Conservation (phyloP, 495 filamentous ascomycete species). For the Podospora pseudocomata region DNA sequence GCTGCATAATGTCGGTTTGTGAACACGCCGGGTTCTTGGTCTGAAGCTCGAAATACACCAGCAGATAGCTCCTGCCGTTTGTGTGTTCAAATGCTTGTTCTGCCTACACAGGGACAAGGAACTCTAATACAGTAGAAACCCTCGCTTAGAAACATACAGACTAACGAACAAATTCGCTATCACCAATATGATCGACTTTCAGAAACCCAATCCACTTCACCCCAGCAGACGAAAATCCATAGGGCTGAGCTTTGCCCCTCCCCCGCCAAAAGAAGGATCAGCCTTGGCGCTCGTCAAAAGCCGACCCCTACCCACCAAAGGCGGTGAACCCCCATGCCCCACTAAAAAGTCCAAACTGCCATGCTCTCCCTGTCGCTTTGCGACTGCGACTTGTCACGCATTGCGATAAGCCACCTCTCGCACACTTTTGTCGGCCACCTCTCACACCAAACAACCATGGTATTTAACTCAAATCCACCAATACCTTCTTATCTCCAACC, state of each 20-base stretch:
- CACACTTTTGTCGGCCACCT: not conserved
- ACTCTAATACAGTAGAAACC: not conserved
- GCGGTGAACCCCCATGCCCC: constrained; percentile 28
- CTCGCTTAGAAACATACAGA: not conserved
- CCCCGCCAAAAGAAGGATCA: constrained; percentile 14
- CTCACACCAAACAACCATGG: constrained; percentile 15
- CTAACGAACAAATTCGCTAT: not conserved
- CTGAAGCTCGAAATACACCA: no score
- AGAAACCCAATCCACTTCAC: not conserved
- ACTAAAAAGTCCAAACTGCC: constrained; percentile 31
- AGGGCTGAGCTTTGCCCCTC: constrained; percentile 27
- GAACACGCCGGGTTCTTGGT: not conserved
- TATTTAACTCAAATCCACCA: constrained; percentile 14
- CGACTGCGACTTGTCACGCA: not conserved
- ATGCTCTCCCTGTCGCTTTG: not conserved
- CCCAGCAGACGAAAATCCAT: constrained; percentile 6
- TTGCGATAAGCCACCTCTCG: not conserved
- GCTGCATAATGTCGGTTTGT: not conserved
- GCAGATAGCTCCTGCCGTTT: no score
- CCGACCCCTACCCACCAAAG: constrained; percentile 4
- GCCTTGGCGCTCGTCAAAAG: constrained; percentile 6
- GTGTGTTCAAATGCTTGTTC: no score
- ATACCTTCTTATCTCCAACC: no score
- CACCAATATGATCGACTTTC: not conserved
- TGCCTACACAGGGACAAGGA: no score